Conservation (phyloP, 352 stramenopile species). For the Pythium vanterpoolii region DNA sequence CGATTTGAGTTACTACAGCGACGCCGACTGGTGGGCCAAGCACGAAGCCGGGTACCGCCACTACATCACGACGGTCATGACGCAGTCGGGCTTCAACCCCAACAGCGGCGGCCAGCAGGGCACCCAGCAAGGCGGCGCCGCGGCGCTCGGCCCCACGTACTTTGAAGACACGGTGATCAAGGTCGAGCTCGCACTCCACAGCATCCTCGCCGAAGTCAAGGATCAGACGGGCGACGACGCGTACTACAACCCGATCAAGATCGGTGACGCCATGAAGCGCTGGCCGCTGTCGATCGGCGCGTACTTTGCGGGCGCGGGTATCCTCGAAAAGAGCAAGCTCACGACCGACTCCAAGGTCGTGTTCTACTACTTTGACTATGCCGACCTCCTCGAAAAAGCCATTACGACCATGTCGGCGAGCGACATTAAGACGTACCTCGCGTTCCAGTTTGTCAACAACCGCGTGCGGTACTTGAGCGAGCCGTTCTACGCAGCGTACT, state of each 20-base stretch:
- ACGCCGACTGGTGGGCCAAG: conserved; percentile 34
- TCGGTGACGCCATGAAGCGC: conserved; percentile 44
- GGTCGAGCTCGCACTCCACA: conserved; percentile 64
- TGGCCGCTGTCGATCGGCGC: conserved; percentile 54
- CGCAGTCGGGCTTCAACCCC: conserved; percentile 27
- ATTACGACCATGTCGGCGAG: conserved; percentile 30
- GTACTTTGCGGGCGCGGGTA: conserved; percentile 39
- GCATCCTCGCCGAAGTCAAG: conserved; percentile 41
- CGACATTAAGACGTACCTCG: conserved; percentile 55
- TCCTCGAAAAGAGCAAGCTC: conserved; percentile 36
- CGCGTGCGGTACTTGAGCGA: conserved; percentile 41
- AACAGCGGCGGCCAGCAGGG: conserved; percentile 14
- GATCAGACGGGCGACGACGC: conserved; percentile 64
- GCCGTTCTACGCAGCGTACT: conserved; percentile 78
- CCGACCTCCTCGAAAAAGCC: conserved; percentile 42
- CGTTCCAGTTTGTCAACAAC: conserved; percentile 47
- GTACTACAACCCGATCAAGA: conserved; percentile 77
- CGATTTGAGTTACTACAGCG: conserved; percentile 88
- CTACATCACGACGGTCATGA: conserved; percentile 51
- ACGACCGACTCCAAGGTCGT: conserved; percentile 41
- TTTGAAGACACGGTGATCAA: conserved; percentile 49
- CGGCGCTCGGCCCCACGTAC: conserved; percentile 8
- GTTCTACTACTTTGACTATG: conserved; percentile 49
- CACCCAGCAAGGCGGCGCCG: conserved; percentile 14
- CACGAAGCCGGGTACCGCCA: conserved; percentile 34